These are phyloP conservation scores for Spatholobus suberectus DNA, from an alignment of 306 rosid genomes.

Conservation along the genomic window DNA sequence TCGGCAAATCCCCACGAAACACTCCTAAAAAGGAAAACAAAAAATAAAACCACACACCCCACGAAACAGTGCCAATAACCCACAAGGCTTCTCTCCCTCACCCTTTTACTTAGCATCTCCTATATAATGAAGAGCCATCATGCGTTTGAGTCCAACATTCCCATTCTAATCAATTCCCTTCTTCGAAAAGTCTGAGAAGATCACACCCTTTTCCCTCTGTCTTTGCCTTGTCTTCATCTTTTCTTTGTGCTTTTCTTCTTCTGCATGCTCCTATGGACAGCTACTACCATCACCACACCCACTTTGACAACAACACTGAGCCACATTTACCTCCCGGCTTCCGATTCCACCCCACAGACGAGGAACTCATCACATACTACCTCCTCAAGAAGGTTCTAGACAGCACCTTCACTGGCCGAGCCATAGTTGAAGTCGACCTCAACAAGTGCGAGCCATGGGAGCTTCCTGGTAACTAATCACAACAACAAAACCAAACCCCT, in stretches of 20 bases:
- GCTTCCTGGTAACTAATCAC: conserved; percentile 64
- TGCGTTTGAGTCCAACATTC: conserved; percentile 14
- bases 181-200: background rate
- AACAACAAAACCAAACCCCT: background rate
- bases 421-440: conserved; percentile 88
- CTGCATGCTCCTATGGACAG: conserved; percentile 35
- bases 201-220: background rate
- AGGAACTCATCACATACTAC: conserved; percentile 82
- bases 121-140: conserved; percentile 18
- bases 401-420: conserved; percentile 68
- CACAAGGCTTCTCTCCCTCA: background rate
- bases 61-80: background rate
- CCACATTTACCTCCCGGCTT: conserved; percentile 81
- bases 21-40: conserved; percentile 24
- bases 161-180: conserved; percentile 4
- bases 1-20: conserved; percentile 54
- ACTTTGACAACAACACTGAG: conserved; percentile 26
- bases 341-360: conserved; percentile 92
- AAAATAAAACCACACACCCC: background rate
- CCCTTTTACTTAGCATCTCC: background rate
- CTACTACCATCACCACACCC: background rate
- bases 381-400: conserved; percentile 85
- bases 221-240: background rate
- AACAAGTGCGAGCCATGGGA: conserved; percentile 97
- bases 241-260: background rate